Base-by-base conservation (phyloP, 1,284 basidiomycete genomes). In the Chondrostereum purpureum region DNA sequence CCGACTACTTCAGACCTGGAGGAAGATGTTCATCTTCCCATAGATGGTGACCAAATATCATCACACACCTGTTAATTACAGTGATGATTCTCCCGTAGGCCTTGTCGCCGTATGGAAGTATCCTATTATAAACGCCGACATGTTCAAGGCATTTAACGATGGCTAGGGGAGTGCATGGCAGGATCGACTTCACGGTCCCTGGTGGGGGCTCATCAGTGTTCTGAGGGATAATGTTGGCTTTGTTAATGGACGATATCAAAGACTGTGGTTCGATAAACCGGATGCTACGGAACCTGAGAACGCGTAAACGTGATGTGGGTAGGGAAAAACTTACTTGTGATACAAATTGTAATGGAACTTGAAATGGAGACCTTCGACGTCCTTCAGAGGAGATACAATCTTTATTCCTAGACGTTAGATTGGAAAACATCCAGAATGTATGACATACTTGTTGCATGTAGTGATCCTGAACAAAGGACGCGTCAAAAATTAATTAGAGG, bases 331-430 rank as follows among this genome's bases (percentile, higher is more conserved):
- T 47, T 54, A 92, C 91, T 96, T 96, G 76, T 97, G 93, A 65
- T 97, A 97, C 44, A 97, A 71, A 63, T 96, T 96, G 67, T 94
- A 97, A 56, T 95, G 88, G 64, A 93, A 95, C 64, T 92, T 92
- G 71, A 92, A 92, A 68, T 98, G 83, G 42, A 98, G 75, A 3
- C 95, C 95, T 67, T 99, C 95, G 44, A 99, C 95, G 55, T 99
- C 95, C 67, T 99, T 99, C 54, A 89, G 77, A 1, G 95, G 93
- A 1, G 92, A 93, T 11, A 99, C 90, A 45, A 95, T 80, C 83
- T 94, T 65, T 5, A 34, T 24, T 49, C 12, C 10, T 27, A 13
- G 13, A 44, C 18, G 14, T 31, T 24, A 23, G 14, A 22, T 37
- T 14, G 19, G n/a, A 16, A 10, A 23, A 33, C 34, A 12, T 20